A percentile compares a stretch with the other conserved stretches of the same genome.
phyloP scores from a whole-genome alignment of 306 rosid species.

The Vigna unguiculata region DNA sequence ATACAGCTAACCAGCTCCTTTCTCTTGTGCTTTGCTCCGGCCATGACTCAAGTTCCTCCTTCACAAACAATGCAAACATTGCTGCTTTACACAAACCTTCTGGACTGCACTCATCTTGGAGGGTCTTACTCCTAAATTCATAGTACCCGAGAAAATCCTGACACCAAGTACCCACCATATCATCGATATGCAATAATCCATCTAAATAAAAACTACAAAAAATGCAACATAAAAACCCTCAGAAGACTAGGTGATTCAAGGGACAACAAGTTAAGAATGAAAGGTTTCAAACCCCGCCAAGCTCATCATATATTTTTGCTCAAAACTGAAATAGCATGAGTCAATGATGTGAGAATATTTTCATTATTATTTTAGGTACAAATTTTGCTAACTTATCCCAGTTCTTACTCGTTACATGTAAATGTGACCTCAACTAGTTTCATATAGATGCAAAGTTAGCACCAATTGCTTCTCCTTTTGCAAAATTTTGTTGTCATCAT shows the following conservation, averaged over 20 bases:
- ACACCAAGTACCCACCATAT: conserved; percentile 26
- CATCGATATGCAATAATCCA: conserved; percentile 3
- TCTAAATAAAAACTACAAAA: conserved; percentile 18
- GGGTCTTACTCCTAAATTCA: conserved; percentile 80
- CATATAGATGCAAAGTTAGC: not conserved
- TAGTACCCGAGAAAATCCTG: conserved; percentile 78
- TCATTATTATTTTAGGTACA: not conserved
- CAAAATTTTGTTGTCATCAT: not conserved
- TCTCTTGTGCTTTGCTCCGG: conserved; percentile 77
- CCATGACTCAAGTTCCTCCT: conserved; percentile 78
- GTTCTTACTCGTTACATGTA: not conserved
- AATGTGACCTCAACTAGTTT: conserved; percentile 8
- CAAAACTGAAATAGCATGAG: conserved; percentile 1
- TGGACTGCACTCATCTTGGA: conserved; percentile 79
- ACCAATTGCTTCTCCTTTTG: not conserved
- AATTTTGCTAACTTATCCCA: not conserved
- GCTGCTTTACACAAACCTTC: conserved; percentile 85
- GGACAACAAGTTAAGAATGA: not conserved
- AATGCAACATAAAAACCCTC: not conserved
- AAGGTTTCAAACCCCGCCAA: not conserved
- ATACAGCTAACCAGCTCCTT: conserved; percentile 73
- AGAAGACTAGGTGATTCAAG: conserved; percentile 8
- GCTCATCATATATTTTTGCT: not conserved
- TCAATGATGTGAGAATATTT: conserved; percentile 5
- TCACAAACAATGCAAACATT: conserved; percentile 76